Conservation (phyloP, 2,329 filamentous ascomycete genomes). For the Sordariomycetes sp. region DNA sequence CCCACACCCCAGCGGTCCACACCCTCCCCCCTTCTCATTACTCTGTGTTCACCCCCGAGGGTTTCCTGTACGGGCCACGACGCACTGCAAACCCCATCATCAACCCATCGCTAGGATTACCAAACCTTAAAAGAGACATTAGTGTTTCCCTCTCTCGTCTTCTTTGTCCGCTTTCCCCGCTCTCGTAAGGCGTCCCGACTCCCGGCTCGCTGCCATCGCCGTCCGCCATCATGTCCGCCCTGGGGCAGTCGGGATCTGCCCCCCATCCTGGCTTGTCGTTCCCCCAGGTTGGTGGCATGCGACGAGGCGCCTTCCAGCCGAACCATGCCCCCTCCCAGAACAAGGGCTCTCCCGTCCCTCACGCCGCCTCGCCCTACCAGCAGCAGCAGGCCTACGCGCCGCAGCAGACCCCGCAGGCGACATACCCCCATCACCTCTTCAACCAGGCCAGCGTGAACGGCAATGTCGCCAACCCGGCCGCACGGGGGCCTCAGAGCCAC, state of each 20-base stretch:
- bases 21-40: slow-evolving; percentile 6
- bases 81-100: slow-evolving; percentile 6
- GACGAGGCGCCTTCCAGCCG: slow-evolving; percentile 34
- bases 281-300: slow-evolving; percentile 34
- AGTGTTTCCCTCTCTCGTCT: neutral
- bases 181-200: slow-evolving; percentile 1
- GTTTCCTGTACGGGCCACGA: slow-evolving; percentile 6
- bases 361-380: slow-evolving; percentile 45
- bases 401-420: slow-evolving; percentile 35
- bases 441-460: slow-evolving; percentile 33
- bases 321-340: slow-evolving; percentile 38
- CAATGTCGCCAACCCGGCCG: slow-evolving; percentile 36
- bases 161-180: neutral
- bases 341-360: slow-evolving; percentile 44
- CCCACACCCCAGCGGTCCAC: slow-evolving; percentile 7
- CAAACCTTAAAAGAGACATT: slow-evolving; percentile 5
- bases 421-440: slow-evolving; percentile 44
- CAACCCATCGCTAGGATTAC: slow-evolving; percentile 6
- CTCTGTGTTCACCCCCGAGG: slow-evolving; percentile 8
- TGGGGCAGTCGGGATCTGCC: slow-evolving; percentile 38
- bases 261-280: slow-evolving; percentile 43
- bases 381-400: slow-evolving; percentile 39
- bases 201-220: slow-evolving; percentile 1
- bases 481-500: slow-evolving; percentile 30
- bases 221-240: slow-evolving; percentile 30